Evolutionary conservation across 352 stramenopile genomes (phyloP), one percentile per base, ranked within the genome.

Genomic region (Globisporangium emineosum): DNA sequence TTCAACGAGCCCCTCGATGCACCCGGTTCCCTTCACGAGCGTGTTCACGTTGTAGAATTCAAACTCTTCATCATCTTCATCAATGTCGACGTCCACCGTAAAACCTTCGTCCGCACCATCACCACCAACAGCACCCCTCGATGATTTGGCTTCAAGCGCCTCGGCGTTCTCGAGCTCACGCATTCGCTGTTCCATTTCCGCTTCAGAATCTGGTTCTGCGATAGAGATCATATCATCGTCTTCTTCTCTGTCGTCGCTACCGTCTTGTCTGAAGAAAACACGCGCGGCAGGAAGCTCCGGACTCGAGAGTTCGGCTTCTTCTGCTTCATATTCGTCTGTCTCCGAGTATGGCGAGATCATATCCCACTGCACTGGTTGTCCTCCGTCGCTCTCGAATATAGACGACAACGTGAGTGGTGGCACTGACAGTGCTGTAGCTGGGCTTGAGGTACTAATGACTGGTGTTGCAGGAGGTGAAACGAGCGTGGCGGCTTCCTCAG

Each of bases 341-440:
- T 32, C 29, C 29, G 29, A 32, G 2, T 70, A 85, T 13, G 81
- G 81, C 30, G 81, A 90, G 32, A 90, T 76, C 51, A 90, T 68
- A 47, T 62, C 68, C 73, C 71, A 85, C 43, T 75, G 70, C 35
- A 71, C 33, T 0, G 25, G 35, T 35, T 8, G 45, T 21, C 2
- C 12, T 33, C 40, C 47, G 7, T 35, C 35, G 40, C 21, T 29
- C 13, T 64, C 56, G 7, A 62, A 13, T 25, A 67, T 30, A 15
- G 30, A 29, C 0, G 30, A 29, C 0, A 68, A 27, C 4, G 37
- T 9, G 1, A 60, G 55, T 17, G 56, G 30, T 9, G 53, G 42
- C 9, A 15, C 23, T 13, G 4, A 5, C 3, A 27, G 19, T 63
- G 21, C 42, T 55, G 33, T 15, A 7, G 12, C 9, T 57, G 32